These are phyloP conservation scores for Psidium guajava DNA, from an alignment of 345 rosid genomes.

Conservation along the genomic window DNA sequence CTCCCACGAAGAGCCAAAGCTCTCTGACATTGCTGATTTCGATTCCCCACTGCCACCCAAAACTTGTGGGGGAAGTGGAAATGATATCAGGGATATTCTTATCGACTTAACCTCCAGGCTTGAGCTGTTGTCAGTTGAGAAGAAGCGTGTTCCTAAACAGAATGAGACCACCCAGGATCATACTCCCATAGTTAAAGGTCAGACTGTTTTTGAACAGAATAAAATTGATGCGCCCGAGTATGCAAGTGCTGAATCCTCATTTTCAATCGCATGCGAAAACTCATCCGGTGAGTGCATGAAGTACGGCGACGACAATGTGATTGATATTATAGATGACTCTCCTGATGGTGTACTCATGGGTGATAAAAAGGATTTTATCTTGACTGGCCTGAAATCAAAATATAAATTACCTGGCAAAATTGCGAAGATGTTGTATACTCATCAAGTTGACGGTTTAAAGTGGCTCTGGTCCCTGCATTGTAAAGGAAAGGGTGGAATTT, in stretches of 20 bases:
- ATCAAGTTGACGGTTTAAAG: constrained; percentile 81
- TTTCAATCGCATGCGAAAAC: constrained; percentile 4
- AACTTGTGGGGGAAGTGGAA: constrained; percentile 5
- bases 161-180: constrained; percentile 7
- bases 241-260: constrained; percentile 36
- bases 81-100: constrained; percentile 74
- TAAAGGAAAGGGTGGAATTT: constrained; percentile 87
- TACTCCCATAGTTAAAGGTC: neutral
- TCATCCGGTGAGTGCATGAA: neutral
- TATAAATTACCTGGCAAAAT: constrained; percentile 46
- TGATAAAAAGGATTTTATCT: constrained; percentile 38
- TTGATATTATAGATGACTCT: constrained; percentile 19
- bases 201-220: neutral
- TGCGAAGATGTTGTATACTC: constrained; percentile 63
- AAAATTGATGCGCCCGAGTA: constrained; percentile 17
- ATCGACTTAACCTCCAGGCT: constrained; percentile 66
- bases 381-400: constrained; percentile 35
- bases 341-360: constrained; percentile 14
- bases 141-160: constrained; percentile 23
- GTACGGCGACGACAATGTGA: constrained; percentile 10
- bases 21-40: constrained; percentile 47
- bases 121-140: constrained; percentile 67
- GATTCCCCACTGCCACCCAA: constrained; percentile 41
- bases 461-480: constrained; percentile 97
- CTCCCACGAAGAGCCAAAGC: constrained; percentile 20